These are phyloP conservation scores for Lithospermum erythrorhizon DNA, from an alignment of 257 asterid species.

Conservation along the genomic window DNA sequence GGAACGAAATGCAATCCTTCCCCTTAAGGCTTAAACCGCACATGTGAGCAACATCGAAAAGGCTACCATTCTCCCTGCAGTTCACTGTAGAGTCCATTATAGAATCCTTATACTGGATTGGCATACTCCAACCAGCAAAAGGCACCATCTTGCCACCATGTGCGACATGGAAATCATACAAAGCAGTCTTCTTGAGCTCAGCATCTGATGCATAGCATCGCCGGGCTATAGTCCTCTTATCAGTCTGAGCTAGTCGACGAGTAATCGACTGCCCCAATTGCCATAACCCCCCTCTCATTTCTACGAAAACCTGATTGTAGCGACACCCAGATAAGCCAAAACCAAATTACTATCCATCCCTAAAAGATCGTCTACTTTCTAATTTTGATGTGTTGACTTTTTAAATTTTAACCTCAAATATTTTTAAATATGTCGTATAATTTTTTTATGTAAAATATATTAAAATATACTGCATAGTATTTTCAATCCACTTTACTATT, in stretches of 20 bases:
- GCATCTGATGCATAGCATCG: conserved; percentile 88
- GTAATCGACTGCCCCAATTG: conserved; percentile 91
- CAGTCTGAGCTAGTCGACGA: conserved; percentile 63
- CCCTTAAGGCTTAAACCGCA: conserved; percentile 97
- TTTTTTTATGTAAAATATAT: too few relatives aligned
- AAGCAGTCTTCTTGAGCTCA: conserved; percentile 87
- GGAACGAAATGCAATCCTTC: conserved; percentile 75
- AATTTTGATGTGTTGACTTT: too few relatives aligned
- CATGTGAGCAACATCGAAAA: conserved; percentile 95
- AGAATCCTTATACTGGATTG: conserved; percentile 97
- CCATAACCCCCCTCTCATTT: conserved; percentile 98
- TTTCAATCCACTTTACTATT: too few relatives aligned
- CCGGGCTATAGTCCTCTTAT: conserved; percentile 57
- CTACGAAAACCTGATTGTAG: conserved; percentile 19
- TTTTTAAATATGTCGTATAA: too few relatives aligned
- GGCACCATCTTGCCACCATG: conserved; percentile 99
- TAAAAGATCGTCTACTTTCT: too few relatives aligned
- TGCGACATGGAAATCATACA: conserved; percentile 84
- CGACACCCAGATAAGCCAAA: not conserved
- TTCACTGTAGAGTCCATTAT: conserved; percentile 92
- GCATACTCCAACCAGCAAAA: conserved; percentile 99
- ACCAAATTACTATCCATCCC: too few relatives aligned
- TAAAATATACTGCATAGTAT: too few relatives aligned
- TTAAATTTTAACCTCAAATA: too few relatives aligned
- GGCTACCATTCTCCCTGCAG: conserved; percentile 91